phyloP scores from a whole-genome alignment of 2,329 filamentous ascomycete species.

The Apiospora aurea region DNA sequence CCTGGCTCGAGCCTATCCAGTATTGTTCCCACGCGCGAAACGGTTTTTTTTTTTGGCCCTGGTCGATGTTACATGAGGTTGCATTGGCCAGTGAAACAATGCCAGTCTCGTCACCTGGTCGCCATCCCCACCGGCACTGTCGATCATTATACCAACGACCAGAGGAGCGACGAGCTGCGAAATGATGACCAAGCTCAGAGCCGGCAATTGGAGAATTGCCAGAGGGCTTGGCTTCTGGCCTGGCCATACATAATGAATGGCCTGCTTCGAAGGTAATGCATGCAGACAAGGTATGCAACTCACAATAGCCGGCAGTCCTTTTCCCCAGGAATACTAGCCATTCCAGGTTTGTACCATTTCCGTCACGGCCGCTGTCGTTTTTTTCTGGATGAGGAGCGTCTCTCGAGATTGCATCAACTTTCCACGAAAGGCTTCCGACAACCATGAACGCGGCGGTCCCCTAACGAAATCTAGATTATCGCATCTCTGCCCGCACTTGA shows the following conservation, averaged over 20 bases:
- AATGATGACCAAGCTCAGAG: not conserved
- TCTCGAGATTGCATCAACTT: no score
- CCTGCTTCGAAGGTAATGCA: not conserved
- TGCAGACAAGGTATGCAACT: no score
- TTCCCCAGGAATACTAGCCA: not conserved
- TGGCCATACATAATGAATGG: not conserved
- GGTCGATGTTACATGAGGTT: slow-evolving; percentile 2
- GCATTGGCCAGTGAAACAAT: slow-evolving; percentile 3
- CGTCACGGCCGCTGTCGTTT: not conserved
- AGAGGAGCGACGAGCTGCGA: not conserved
- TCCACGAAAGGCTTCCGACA: no score
- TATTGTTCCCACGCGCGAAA: not conserved
- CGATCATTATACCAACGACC: not conserved
- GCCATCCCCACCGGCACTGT: not conserved
- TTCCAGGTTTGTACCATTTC: not conserved
- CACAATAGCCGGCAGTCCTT: not conserved
- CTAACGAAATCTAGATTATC: not conserved
- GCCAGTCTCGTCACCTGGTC: slow-evolving; percentile 4
- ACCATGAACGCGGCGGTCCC: not conserved
- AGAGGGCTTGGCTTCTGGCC: no score
- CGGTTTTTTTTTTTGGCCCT: not conserved
- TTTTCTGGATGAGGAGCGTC: no score
- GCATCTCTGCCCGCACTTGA: not conserved
- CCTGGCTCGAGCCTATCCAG: not conserved
- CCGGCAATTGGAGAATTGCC: no score